These are phyloP conservation scores for Syncephalastrum contaminatum DNA, from an alignment of 371 early-diverging fungal species.

Conservation along the genomic window DNA sequence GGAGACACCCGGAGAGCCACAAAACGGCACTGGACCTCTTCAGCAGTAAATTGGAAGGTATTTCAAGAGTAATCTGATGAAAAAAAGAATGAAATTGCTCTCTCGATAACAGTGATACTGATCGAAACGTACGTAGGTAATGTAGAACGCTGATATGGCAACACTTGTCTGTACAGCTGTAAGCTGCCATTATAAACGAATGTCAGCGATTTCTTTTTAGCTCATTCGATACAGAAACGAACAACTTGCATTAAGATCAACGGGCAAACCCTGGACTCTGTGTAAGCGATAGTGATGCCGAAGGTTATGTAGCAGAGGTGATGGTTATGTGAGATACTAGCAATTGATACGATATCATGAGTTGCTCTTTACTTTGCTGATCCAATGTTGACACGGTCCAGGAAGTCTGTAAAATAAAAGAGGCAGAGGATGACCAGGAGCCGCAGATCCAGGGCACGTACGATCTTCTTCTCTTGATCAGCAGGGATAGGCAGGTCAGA, in stretches of 20 bases:
- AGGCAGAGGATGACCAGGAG: slow-evolving; percentile 31
- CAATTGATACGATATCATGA: not conserved
- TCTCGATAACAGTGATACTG: too few relatives aligned
- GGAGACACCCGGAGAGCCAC: slow-evolving; percentile 31
- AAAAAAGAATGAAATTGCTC: too few relatives aligned
- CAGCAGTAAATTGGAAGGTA: slow-evolving; percentile 32
- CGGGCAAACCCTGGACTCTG: not conserved
- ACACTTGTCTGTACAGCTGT: slow-evolving; percentile 20
- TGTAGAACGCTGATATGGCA: slow-evolving; percentile 31
- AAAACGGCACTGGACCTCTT: slow-evolving; percentile 21
- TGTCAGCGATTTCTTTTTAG: not conserved
- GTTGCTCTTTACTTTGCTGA: slow-evolving; percentile 31
- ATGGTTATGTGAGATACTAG: not conserved
- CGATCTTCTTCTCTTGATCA: slow-evolving; percentile 18
- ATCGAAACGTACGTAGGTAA: slow-evolving; percentile 20
- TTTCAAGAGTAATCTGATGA: slow-evolving; percentile 21
- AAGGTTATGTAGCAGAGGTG: too few relatives aligned
- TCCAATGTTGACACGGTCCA: slow-evolving; percentile 38
- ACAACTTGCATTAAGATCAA: not conserved
- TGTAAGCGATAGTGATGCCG: not conserved
- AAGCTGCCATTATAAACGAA: slow-evolving; percentile 16
- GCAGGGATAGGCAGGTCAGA: not conserved
- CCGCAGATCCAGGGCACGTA: slow-evolving; percentile 21
- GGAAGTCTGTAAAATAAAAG: slow-evolving; percentile 32
- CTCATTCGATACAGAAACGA: not conserved